A percentile compares a stretch with the other conserved stretches of the same genome.
Conservation (phyloP, 2,329 filamentous ascomycete species). For the Beauveria australis region DNA sequence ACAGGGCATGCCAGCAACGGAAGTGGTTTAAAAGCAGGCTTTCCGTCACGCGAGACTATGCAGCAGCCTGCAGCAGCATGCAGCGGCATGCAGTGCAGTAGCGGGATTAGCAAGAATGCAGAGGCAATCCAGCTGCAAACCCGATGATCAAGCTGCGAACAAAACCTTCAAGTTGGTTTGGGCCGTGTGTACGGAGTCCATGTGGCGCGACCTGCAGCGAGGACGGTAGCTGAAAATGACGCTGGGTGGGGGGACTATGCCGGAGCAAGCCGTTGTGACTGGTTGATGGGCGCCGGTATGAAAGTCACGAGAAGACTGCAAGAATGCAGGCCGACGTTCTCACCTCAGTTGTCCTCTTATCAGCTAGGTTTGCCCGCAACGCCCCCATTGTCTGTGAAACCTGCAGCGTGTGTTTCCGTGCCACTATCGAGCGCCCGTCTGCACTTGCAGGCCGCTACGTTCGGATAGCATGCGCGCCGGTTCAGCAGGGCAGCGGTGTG, state of each 20-base stretch:
- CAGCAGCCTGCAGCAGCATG: not conserved
- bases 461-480: not conserved
- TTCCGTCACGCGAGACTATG: not conserved
- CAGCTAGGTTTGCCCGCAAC: not conserved
- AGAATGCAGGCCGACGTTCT: slow-evolving; percentile 7
- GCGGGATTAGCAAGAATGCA: not conserved
- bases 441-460: not conserved
- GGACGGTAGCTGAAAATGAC: slow-evolving; percentile 10
- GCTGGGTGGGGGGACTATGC: slow-evolving; percentile 4
- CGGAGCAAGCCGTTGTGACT: not conserved
- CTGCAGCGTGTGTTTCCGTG: not conserved
- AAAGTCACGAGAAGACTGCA: slow-evolving; percentile 7
- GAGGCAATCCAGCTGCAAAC: not conserved
- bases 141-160: slow-evolving; percentile 7
- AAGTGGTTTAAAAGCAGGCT: not conserved
- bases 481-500: slow-evolving; percentile 7
- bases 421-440: not conserved
- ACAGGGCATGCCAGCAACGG: not conserved
- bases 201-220: slow-evolving; percentile 10
- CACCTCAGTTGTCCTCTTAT: not conserved
- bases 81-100: not conserved
- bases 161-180: not conserved
- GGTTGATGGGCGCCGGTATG: not conserved
- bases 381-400: not conserved
- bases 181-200: not conserved